phyloP scores from a whole-genome alignment of 345 rosid genomes.

The Eucalyptus pauciflora region DNA sequence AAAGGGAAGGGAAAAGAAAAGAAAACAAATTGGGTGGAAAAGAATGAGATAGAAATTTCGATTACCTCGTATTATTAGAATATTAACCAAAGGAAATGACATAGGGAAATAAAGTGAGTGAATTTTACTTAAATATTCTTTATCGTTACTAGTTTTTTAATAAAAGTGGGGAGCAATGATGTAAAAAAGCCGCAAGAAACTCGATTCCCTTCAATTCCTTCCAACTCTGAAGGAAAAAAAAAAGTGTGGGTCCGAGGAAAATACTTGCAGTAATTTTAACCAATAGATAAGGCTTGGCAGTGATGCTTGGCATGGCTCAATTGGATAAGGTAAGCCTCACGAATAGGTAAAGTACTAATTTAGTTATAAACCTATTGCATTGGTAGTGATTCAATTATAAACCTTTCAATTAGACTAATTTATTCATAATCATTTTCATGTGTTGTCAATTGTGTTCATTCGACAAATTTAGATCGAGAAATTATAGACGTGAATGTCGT shows the following conservation, averaged over 20 bases:
- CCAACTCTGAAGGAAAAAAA: not conserved
- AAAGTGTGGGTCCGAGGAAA: not conserved
- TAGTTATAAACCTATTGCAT: rapidly evolving
- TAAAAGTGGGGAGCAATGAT: not conserved
- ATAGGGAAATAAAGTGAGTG: not conserved
- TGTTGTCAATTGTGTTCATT: rapidly evolving
- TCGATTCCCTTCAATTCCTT: not conserved
- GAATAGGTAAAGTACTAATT: not conserved
- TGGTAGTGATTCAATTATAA: rapidly evolving
- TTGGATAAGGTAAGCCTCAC: not conserved
- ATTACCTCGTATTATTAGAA: not conserved
- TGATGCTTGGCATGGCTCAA: not conserved
- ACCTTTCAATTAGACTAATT: rapidly evolving
- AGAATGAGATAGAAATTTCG: not conserved
- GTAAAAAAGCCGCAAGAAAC: not conserved
- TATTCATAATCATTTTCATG: not conserved
- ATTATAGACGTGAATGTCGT: rapidly evolving
- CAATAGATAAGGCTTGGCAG: not conserved
- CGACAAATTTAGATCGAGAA: rapidly evolving
- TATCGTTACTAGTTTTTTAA: not conserved
- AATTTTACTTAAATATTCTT: not conserved
- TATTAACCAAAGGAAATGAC: not conserved
- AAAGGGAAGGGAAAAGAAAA: too few species aligned
- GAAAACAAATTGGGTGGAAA: not conserved
- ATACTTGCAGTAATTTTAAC: not conserved